Evolutionary conservation across 169 alveolate species (phyloP).

Genomic region (Neospora caninum): DNA sequence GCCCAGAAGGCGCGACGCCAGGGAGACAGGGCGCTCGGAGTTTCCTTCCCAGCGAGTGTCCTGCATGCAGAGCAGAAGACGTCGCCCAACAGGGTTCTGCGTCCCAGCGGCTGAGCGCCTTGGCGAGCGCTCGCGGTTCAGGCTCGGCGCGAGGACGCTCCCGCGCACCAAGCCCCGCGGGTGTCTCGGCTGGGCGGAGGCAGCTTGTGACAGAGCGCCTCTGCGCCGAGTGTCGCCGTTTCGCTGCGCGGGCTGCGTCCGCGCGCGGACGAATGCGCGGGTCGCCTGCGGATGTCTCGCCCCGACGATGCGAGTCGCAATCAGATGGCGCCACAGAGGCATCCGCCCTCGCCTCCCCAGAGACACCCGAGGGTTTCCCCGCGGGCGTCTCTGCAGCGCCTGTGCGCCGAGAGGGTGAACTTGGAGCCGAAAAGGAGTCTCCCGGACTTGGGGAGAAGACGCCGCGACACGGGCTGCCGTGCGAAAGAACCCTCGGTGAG

Average conservation of each 20-base stretch:
- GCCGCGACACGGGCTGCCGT: neutral
- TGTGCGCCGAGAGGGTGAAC: neutral
- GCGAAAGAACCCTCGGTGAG: neutral
- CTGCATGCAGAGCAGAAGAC: conserved; percentile 3
- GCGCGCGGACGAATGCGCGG: too few relatives aligned
- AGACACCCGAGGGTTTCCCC: neutral
- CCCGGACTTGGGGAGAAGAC: neutral
- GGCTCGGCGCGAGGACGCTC: too few relatives aligned
- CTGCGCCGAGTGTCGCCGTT: too few relatives aligned
- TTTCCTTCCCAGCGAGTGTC: neutral
- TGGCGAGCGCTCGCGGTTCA: neutral
- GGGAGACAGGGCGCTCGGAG: neutral
- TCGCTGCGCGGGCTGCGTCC: too few relatives aligned
- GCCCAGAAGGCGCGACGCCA: neutral
- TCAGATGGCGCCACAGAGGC: neutral
- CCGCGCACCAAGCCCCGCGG: too few relatives aligned
- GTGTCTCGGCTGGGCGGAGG: too few relatives aligned
- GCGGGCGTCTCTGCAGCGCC: neutral
- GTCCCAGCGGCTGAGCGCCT: neutral
- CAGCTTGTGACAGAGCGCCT: too few relatives aligned
- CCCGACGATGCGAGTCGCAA: neutral
- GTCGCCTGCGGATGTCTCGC: neutral
- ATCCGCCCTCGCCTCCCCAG: neutral
- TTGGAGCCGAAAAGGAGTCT: neutral
- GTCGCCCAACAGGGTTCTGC: neutral